A percentile compares a stretch with the other conserved stretches of the same genome.
phyloP scores from a whole-genome alignment of 441 rosid species.

The Euphorbia corollata region DNA sequence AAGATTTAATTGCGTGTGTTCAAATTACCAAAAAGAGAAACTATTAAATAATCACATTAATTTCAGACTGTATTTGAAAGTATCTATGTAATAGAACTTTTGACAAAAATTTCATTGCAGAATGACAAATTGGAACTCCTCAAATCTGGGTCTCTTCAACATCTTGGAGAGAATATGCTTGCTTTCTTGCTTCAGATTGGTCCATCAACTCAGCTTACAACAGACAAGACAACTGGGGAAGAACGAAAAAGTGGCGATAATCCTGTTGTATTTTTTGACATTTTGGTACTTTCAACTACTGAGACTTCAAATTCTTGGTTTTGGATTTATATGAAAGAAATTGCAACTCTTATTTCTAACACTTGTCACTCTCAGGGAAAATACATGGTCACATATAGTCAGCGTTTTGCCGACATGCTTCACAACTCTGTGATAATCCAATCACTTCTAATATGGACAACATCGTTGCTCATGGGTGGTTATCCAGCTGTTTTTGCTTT shows the following conservation, averaged over 20 bases:
- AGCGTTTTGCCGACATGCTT: slow-evolving; percentile 65
- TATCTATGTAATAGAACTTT: neutral
- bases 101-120: slow-evolving; percentile 38
- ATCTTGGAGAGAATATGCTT: slow-evolving; percentile 95
- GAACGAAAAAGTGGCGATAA: slow-evolving; percentile 33
- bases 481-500: slow-evolving; percentile 57
- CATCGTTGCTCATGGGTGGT: slow-evolving; percentile 90
- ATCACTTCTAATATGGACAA: slow-evolving; percentile 71
- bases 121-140: slow-evolving; percentile 85
- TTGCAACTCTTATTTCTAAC: slow-evolving; percentile 17
- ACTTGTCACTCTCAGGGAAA: slow-evolving; percentile 50
- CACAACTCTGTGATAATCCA: slow-evolving; percentile 79
- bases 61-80: neutral
- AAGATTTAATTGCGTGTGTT: slow-evolving; percentile 12
- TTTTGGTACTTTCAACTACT: slow-evolving; percentile 50
- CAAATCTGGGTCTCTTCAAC: slow-evolving; percentile 89
- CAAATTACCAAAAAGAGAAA: neutral
- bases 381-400: slow-evolving; percentile 70
- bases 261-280: slow-evolving; percentile 60
- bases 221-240: slow-evolving; percentile 29
- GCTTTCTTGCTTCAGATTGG: slow-evolving; percentile 71
- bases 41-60: neutral
- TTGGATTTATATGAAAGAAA: neutral
- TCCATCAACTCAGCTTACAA: slow-evolving; percentile 51
- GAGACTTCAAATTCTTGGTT: slow-evolving; percentile 19